A percentile compares a stretch with the other conserved stretches of the same genome.
phyloP scores from a whole-genome alignment of 2,329 filamentous ascomycete genomes.

The Claviceps pazoutovae region DNA sequence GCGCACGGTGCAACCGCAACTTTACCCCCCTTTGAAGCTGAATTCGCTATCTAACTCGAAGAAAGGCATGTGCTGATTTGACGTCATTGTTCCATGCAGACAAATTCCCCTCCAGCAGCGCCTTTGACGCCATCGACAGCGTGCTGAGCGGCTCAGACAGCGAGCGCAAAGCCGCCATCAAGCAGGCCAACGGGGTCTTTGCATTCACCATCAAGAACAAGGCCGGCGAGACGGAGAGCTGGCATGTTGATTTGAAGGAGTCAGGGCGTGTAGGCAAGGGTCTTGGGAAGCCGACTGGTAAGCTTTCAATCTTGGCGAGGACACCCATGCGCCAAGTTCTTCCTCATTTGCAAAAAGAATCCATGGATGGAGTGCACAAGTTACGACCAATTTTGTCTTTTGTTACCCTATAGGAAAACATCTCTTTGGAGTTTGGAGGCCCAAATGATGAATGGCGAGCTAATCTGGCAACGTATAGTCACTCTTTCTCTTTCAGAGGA shows the following conservation, averaged over 20 bases:
- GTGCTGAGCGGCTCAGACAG: conserved; percentile 54
- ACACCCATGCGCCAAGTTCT: background rate
- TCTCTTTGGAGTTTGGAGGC: no score
- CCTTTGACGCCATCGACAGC: conserved; percentile 77
- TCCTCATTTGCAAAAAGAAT: background rate
- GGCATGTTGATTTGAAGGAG: conserved; percentile 93
- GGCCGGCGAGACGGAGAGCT: conserved; percentile 64
- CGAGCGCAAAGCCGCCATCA: conserved; percentile 77
- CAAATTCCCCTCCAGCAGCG: conserved; percentile 77
- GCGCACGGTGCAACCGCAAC: no score
- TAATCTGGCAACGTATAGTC: conserved; percentile 36
- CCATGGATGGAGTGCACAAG: background rate
- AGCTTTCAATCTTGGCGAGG: conserved; percentile 13
- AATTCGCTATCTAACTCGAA: no score
- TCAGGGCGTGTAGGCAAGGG: conserved; percentile 73
- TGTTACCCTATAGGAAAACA: no score
- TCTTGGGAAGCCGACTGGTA: conserved; percentile 68
- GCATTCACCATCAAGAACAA: conserved; percentile 87
- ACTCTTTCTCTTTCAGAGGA: conserved; percentile 73
- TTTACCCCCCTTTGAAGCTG: no score
- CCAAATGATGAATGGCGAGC: no score
- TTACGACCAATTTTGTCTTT: no score
- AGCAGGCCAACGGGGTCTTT: conserved; percentile 76
- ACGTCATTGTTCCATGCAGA: conserved; percentile 29
- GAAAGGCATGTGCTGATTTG: background rate